These are phyloP conservation scores for Mucor circinelloides DNA, from an alignment of 371 early-diverging fungal genomes.

Conservation along the genomic window DNA sequence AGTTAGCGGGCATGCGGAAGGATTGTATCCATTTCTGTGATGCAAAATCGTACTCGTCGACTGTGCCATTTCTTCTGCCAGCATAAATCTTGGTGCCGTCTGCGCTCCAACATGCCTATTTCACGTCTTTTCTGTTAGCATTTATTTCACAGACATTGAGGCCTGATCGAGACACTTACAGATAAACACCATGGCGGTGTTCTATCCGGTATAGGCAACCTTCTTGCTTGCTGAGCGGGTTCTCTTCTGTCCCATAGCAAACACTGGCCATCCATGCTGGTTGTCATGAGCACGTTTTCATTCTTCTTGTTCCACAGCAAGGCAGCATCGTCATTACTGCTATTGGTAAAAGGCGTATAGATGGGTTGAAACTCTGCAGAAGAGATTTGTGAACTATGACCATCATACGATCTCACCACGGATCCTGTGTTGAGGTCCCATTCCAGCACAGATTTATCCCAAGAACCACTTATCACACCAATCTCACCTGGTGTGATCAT, in stretches of 20 bases:
- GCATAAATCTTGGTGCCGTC: conserved; percentile 76
- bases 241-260: conserved; percentile 83
- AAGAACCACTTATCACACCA: conserved; percentile 86
- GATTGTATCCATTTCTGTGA: conserved; percentile 69
- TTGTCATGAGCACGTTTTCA: conserved; percentile 64
- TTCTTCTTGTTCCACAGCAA: conserved; percentile 38
- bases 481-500: conserved; percentile 77
- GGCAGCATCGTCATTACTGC: conserved; percentile 1
- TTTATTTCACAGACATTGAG: no score
- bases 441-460: conserved; percentile 85
- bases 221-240: conserved; percentile 54
- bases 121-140: neutral
- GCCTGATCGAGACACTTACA: conserved; percentile 42
- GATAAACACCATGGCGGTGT: conserved; percentile 92
- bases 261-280: conserved; percentile 86
- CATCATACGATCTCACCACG: conserved; percentile 67
- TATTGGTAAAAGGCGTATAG: conserved; percentile 20
- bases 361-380: conserved; percentile 74
- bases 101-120: conserved; percentile 82
- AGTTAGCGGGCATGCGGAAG: conserved; percentile 85
- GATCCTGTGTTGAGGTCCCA: conserved; percentile 92
- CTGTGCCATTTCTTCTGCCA: conserved; percentile 81
- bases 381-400: conserved; percentile 83
- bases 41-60: conserved; percentile 89
- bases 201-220: conserved; percentile 60